Conservation (phyloP, 495 filamentous ascomycete species). For the Penicillium lividum region DNA sequence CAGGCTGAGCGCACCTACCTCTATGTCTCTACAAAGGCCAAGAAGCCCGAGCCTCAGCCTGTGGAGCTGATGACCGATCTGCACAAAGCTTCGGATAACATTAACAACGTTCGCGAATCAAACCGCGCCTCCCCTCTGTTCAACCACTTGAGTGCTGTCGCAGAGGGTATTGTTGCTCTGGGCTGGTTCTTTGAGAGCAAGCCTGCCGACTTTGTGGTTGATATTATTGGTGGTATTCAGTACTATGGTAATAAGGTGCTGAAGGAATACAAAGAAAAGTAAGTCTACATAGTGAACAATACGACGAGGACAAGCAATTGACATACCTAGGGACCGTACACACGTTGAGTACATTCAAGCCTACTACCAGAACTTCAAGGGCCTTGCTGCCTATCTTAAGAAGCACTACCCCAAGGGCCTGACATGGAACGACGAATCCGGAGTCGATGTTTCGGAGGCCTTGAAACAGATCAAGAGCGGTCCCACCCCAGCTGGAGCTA, state of each 20-base stretch:
- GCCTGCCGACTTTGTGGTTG: constrained; percentile 78
- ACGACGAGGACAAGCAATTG: constrained; percentile 4
- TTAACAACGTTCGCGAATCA: constrained; percentile 74
- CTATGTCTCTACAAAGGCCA: constrained; percentile 83
- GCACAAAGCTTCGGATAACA: constrained; percentile 71
- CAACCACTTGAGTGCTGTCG: constrained; percentile 80
- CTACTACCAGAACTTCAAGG: constrained; percentile 83
- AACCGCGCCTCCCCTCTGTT: constrained; percentile 70
- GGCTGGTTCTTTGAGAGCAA: constrained; percentile 83
- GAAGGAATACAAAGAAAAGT: constrained; percentile 90
- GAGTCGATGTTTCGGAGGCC: constrained; percentile 72
- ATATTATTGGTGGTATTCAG: constrained; percentile 75
- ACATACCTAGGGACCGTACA: constrained; percentile 61
- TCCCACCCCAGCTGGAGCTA: constrained; percentile 24
- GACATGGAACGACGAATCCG: constrained; percentile 81
- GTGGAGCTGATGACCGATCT: constrained; percentile 79
- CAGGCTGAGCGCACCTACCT: constrained; percentile 83
- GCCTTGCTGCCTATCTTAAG: constrained; percentile 77
- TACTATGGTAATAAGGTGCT: constrained; percentile 91
- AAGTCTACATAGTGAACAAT: constrained; percentile 25
- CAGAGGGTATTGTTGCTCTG: constrained; percentile 81
- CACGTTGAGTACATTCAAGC: constrained; percentile 85
- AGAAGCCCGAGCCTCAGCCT: constrained; percentile 77
- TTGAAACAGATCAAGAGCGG: constrained; percentile 61
- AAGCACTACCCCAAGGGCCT: constrained; percentile 76